Percentiles rank a stretch among this genome's conserved stretches.
These are phyloP conservation scores for Dendrocalamus sinicus DNA, from an alignment of 176 grass and related monocot species.

Conservation along the genomic window DNA sequence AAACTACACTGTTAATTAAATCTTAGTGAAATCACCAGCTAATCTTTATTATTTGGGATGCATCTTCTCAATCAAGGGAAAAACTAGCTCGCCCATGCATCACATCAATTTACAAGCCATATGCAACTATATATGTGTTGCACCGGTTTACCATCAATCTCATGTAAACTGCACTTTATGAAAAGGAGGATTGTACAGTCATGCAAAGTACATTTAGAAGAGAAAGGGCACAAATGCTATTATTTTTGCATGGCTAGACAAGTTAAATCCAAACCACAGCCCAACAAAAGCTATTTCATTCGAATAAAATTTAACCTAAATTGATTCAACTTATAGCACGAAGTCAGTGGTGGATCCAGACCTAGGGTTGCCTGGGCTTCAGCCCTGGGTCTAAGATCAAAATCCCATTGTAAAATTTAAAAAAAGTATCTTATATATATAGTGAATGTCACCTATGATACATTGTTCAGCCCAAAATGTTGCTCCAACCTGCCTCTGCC, in stretches of 20 bases:
- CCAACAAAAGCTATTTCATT: not conserved
- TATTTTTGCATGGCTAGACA: not conserved
- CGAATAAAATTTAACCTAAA: not conserved
- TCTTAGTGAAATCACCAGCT: not conserved
- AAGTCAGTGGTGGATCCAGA: too few species aligned
- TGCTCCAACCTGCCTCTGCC: too few species aligned
- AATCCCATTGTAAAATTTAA: too few species aligned
- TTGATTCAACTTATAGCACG: not conserved
- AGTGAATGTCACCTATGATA: too few species aligned
- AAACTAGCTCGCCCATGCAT: not conserved
- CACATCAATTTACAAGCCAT: not conserved
- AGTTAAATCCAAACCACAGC: not conserved
- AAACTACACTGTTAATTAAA: not conserved
- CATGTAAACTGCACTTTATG: not conserved
- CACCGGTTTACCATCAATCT: not conserved
- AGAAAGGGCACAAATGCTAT: not conserved
- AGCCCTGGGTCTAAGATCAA: too few species aligned
- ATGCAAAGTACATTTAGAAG: not conserved
- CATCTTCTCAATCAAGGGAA: not conserved
- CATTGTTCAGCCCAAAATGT: too few species aligned
- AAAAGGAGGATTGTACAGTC: not conserved
- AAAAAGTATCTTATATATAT: too few species aligned
- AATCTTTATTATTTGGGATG: not conserved
- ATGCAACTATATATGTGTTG: conserved; percentile 4
- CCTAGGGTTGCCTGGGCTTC: too few species aligned